A percentile compares a stretch with the other conserved stretches of the same genome.
Conservation (phyloP, 179 eudicot genomes). For the Amaranthus tricolor region DNA sequence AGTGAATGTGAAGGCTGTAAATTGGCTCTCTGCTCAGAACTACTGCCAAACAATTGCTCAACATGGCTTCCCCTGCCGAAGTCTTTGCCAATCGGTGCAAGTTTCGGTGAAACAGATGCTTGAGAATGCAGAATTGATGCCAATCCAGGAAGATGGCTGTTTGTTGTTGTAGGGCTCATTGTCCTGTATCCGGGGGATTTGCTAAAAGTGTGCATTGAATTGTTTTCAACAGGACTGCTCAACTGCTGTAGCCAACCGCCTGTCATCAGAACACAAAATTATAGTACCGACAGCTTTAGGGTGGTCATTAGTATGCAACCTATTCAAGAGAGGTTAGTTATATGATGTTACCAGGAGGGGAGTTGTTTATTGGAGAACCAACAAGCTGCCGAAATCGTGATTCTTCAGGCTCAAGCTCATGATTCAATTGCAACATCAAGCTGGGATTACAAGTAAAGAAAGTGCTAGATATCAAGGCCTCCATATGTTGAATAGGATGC, state of each 20-base stretch:
- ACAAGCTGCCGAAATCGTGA: slow-evolving; percentile 56
- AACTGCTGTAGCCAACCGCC: slow-evolving; percentile 69
- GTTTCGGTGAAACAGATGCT: slow-evolving; percentile 41
- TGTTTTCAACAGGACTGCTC: slow-evolving; percentile 59
- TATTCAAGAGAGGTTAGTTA: slow-evolving; percentile 9
- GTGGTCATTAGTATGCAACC: background rate
- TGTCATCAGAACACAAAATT: slow-evolving; percentile 19
- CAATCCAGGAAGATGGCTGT: slow-evolving; percentile 49
- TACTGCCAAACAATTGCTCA: slow-evolving; percentile 39
- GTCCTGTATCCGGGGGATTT: slow-evolving; percentile 52
- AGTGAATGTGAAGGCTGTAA: slow-evolving; percentile 62
- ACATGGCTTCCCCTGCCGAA: slow-evolving; percentile 39
- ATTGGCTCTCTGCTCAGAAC: slow-evolving; percentile 35
- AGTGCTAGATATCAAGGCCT: background rate
- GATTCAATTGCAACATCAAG: slow-evolving; percentile 61
- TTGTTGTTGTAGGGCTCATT: slow-evolving; percentile 47
- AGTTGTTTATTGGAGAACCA: slow-evolving; percentile 56
- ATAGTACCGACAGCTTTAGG: background rate
- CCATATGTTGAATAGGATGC: background rate
- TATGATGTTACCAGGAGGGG: slow-evolving; percentile 65
- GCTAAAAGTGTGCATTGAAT: slow-evolving; percentile 44
- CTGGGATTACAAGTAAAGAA: slow-evolving; percentile 32
- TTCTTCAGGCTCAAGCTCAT: slow-evolving; percentile 72
- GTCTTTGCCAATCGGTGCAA: slow-evolving; percentile 68
- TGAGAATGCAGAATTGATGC: slow-evolving; percentile 67